Conservation (phyloP, 495 filamentous ascomycete genomes). For the Penicillium maclennaniae region DNA sequence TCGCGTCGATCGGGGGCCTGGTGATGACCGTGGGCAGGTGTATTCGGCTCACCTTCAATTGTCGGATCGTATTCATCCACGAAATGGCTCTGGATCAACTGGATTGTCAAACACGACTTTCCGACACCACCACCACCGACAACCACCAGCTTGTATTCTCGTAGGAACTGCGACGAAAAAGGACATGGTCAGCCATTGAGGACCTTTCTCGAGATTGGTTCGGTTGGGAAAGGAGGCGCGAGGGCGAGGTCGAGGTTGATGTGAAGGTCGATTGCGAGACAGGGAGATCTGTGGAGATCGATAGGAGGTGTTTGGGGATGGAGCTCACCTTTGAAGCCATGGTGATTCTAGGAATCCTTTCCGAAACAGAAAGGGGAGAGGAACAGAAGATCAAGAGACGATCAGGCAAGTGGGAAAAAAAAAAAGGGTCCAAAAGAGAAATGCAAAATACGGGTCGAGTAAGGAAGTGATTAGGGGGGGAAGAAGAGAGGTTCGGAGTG, state of each 20-base stretch:
- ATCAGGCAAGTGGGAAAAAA: background rate
- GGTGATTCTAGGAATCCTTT: slow-evolving; percentile 5
- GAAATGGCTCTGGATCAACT: slow-evolving; percentile 98
- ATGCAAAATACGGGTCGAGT: background rate
- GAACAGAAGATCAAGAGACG: slow-evolving; percentile 1
- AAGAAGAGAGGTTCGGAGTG: background rate
- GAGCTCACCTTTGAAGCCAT: slow-evolving; percentile 32
- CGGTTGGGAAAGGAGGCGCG: background rate
- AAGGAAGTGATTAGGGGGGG: background rate
- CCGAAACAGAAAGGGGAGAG: slow-evolving; percentile 7
- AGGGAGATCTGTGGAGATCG: background rate
- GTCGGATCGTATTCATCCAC: slow-evolving; percentile 99
- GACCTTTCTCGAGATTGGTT: background rate
- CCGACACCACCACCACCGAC: slow-evolving; percentile 97
- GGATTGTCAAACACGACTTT: slow-evolving; percentile 98
- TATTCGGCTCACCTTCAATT: slow-evolving; percentile 79
- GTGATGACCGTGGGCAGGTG: background rate
- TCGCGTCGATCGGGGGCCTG: slow-evolving; percentile 7
- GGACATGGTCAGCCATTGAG: slow-evolving; percentile 15
- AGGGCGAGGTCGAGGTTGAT: background rate
- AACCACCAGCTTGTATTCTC: slow-evolving; percentile 98
- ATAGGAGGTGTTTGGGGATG: background rate
- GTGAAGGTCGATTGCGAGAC: background rate
- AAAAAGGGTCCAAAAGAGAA: slow-evolving; percentile 1
- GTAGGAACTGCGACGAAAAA: slow-evolving; percentile 63